Conservation (phyloP, 1,139 yeast genomes). For the Pichia sp. region DNA sequence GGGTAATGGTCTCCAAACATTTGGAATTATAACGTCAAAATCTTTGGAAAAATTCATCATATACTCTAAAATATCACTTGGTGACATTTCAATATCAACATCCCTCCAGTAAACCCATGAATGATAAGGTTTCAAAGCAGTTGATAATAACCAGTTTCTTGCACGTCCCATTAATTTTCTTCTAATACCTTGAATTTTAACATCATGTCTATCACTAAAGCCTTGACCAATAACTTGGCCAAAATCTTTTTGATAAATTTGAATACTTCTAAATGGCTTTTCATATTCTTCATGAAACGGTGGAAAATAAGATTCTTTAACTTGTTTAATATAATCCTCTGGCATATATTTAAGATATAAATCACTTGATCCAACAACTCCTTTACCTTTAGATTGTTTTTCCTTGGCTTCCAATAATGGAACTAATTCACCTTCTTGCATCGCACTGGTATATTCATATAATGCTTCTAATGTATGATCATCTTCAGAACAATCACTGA, state of each 20-base stretch:
- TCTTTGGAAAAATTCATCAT: slow-evolving; percentile 57
- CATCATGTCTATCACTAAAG: slow-evolving; percentile 82
- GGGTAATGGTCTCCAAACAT: slow-evolving; percentile 85
- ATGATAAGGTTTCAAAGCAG: slow-evolving; percentile 76
- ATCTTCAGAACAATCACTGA: slow-evolving; percentile 72
- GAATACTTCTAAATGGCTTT: slow-evolving; percentile 69
- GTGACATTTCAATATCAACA: slow-evolving; percentile 80
- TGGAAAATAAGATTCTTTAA: slow-evolving; percentile 51
- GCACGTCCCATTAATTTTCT: slow-evolving; percentile 88
- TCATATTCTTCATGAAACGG: slow-evolving; percentile 60
- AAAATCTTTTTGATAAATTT: slow-evolving; percentile 75
- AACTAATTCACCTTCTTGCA: slow-evolving; percentile 65
- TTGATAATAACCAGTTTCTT: slow-evolving; percentile 76
- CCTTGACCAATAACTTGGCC: slow-evolving; percentile 86
- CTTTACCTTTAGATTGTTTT: slow-evolving; percentile 27
- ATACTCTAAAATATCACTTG: slow-evolving; percentile 71
- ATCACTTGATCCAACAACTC: slow-evolving; percentile 48
- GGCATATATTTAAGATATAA: slow-evolving; percentile 67
- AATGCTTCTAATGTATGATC: slow-evolving; percentile 69
- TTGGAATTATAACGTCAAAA: slow-evolving; percentile 81
- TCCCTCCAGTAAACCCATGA: slow-evolving; percentile 96
- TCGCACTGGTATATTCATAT: slow-evolving; percentile 55
- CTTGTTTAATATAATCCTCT: slow-evolving; percentile 51
- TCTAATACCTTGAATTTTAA: slow-evolving; percentile 82
- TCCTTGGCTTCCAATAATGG: slow-evolving; percentile 37